Percentiles rank a stretch among this genome's conserved stretches.
Conservation (phyloP, 495 filamentous ascomycete genomes). For the Aspergillus asperescens region DNA sequence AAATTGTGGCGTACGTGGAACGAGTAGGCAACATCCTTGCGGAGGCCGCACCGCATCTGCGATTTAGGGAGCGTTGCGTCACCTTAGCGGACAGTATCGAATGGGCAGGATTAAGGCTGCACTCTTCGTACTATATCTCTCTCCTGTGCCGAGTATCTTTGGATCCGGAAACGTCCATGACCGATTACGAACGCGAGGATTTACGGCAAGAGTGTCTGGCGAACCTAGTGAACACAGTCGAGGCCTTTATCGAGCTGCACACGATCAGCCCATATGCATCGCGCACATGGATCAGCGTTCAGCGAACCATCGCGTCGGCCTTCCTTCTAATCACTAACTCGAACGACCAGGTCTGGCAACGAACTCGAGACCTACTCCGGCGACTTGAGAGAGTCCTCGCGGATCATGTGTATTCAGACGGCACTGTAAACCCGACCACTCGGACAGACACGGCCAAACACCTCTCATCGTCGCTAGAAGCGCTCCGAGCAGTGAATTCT, state of each 20-base stretch:
- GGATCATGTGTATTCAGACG: conserved; percentile 40
- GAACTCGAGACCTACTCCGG: conserved; percentile 36
- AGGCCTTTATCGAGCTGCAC: conserved; percentile 45
- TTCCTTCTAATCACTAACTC: conserved; percentile 43
- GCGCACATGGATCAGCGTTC: conserved; percentile 46
- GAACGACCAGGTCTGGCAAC: conserved; percentile 28
- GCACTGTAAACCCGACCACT: conserved; percentile 23
- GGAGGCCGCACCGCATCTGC: conserved; percentile 50
- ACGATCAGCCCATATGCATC: conserved; percentile 36
- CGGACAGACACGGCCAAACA: conserved; percentile 40
- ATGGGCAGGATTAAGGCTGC: conserved; percentile 51
- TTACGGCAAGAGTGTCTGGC: conserved; percentile 44
- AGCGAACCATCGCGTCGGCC: conserved; percentile 43
- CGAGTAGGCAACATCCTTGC: conserved; percentile 46
- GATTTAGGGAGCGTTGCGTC: conserved; percentile 42
- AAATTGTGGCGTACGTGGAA: conserved; percentile 48
- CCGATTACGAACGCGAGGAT: conserved; percentile 27
- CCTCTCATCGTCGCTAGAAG: conserved; percentile 36
- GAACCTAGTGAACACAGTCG: conserved; percentile 39
- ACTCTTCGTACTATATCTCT: conserved; percentile 54
- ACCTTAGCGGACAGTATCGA: conserved; percentile 49
- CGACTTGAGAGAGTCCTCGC: conserved; percentile 37
- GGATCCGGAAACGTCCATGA: conserved; percentile 38
- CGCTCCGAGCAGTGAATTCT: conserved; percentile 36
- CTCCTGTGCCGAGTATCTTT: conserved; percentile 54